Conservation (phyloP, 2,329 filamentous ascomycete genomes). For the Calonectria ilicicola region DNA sequence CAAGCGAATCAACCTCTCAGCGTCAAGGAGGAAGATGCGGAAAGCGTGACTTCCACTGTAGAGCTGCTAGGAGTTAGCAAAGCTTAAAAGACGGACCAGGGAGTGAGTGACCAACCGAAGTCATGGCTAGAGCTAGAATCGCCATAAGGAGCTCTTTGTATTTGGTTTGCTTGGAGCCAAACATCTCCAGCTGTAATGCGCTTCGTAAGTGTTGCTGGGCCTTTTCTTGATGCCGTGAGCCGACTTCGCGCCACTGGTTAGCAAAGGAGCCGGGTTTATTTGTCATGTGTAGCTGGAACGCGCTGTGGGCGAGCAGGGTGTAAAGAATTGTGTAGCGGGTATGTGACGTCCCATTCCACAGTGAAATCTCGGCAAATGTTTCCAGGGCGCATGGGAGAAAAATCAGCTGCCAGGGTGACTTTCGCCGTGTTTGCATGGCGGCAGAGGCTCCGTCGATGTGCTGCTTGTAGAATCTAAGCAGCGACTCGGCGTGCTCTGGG, state of each 20-base stretch:
- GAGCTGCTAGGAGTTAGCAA: conserved; percentile 24
- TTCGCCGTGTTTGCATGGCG: conserved; percentile 45
- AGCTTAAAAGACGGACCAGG: fast-evolving
- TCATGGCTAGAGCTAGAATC: conserved; percentile 47
- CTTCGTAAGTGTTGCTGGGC: conserved; percentile 49
- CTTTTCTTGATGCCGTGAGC: conserved; percentile 42
- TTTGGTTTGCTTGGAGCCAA: conserved; percentile 49
- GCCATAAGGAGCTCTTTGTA: conserved; percentile 60
- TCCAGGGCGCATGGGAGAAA: conserved; percentile 56
- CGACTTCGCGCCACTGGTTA: conserved; percentile 45
- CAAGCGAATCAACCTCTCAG: conserved; percentile 55
- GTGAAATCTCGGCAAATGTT: conserved; percentile 54
- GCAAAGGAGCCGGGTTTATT: conserved; percentile 15
- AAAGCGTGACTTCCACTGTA: conserved; percentile 34
- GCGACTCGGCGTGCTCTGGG: conserved; percentile 38
- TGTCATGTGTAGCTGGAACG: conserved; percentile 51
- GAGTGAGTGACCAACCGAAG: conserved; percentile 21
- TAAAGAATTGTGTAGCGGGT: conserved; percentile 54
- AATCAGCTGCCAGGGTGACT: conserved; percentile 58
- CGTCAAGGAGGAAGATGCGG: conserved; percentile 50
- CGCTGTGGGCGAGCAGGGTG: conserved; percentile 55
- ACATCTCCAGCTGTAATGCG: conserved; percentile 48
- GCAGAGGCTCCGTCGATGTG: conserved; percentile 41
- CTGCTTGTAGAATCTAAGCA: conserved; percentile 46
- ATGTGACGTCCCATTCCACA: conserved; percentile 53